Evolutionary conservation across 2,329 filamentous ascomycete genomes (phyloP).

Genomic region (Emmonsiellopsis sp.): DNA sequence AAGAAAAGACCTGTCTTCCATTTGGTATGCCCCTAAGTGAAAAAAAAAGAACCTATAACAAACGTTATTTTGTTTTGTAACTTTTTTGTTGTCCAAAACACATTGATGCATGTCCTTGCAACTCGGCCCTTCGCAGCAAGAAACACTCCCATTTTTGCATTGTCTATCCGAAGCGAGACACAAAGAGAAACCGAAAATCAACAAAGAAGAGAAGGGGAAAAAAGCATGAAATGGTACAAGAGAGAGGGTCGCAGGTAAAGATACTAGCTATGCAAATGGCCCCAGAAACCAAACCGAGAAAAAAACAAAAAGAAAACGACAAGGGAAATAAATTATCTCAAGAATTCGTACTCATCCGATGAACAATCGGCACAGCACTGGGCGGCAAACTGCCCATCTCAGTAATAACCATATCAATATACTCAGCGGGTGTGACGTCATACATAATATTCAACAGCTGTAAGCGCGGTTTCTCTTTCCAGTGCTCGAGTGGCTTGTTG

Average conservation of each 20-base stretch:
- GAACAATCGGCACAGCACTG: conserved; percentile 70
- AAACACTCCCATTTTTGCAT: too few relatives aligned
- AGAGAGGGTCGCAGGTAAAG: too few relatives aligned
- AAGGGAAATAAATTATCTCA: not conserved
- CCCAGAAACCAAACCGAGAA: not conserved
- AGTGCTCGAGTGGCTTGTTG: conserved; percentile 39
- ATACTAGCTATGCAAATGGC: not conserved
- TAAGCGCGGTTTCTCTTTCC: conserved; percentile 51
- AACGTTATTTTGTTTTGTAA: too few relatives aligned
- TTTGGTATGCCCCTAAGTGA: too few relatives aligned
- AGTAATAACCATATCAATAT: conserved; percentile 80
- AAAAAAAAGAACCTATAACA: too few relatives aligned
- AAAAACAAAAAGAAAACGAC: not conserved
- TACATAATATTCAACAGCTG: conserved; percentile 71
- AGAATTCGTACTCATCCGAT: conserved; percentile 46
- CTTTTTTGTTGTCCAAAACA: too few relatives aligned
- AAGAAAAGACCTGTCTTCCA: too few relatives aligned
- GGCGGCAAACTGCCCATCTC: conserved; percentile 83
- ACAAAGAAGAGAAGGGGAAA: too few relatives aligned
- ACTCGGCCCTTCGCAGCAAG: too few relatives aligned
- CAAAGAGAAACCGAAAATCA: too few relatives aligned
- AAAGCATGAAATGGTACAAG: not conserved
- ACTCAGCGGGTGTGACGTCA: conserved; percentile 81
- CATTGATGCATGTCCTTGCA: too few relatives aligned
- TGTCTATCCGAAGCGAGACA: too few relatives aligned